phyloP scores from a whole-genome alignment of 2,329 filamentous ascomycete genomes.

The Fusarium sublunatum region DNA sequence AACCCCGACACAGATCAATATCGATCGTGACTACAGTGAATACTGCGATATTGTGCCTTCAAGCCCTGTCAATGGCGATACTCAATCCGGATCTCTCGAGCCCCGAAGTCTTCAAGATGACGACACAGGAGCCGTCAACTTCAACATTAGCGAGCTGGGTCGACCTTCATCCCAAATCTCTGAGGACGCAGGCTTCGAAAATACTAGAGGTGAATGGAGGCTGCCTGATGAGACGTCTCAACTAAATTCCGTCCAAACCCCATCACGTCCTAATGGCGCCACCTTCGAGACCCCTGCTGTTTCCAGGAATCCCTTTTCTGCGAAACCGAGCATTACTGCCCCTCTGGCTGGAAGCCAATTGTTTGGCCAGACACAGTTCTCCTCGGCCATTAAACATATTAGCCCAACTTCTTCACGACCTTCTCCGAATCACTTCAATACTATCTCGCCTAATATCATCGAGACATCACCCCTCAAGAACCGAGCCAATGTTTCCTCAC shows the following conservation, averaged over 20 bases:
- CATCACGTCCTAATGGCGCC: constrained; percentile 43
- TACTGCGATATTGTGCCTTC: constrained; percentile 49
- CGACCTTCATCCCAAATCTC: constrained; percentile 56
- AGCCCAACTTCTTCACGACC: constrained; percentile 70
- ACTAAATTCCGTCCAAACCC: constrained; percentile 50
- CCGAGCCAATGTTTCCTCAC: constrained; percentile 60
- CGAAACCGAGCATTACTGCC: constrained; percentile 49
- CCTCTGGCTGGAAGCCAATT: constrained; percentile 60
- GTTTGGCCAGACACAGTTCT: constrained; percentile 66
- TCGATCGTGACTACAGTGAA: constrained; percentile 66
- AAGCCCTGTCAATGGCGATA: constrained; percentile 44
- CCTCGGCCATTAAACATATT: constrained; percentile 61
- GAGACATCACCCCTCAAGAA: constrained; percentile 63
- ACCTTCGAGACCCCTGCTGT: constrained; percentile 63
- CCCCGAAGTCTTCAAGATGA: constrained; percentile 56
- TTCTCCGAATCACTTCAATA: constrained; percentile 62
- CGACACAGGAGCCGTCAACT: constrained; percentile 63
- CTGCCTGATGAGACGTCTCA: constrained; percentile 51
- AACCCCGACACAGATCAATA: constrained; percentile 67
- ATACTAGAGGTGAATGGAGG: constrained; percentile 55
- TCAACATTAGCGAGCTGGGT: constrained; percentile 53
- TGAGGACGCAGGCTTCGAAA: constrained; percentile 55
- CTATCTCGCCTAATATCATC: constrained; percentile 59
- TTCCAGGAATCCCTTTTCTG: constrained; percentile 61
- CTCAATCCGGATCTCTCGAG: constrained; percentile 48